Conservation (phyloP, 257 asterid species). For the Solanum infundibuliforme region DNA sequence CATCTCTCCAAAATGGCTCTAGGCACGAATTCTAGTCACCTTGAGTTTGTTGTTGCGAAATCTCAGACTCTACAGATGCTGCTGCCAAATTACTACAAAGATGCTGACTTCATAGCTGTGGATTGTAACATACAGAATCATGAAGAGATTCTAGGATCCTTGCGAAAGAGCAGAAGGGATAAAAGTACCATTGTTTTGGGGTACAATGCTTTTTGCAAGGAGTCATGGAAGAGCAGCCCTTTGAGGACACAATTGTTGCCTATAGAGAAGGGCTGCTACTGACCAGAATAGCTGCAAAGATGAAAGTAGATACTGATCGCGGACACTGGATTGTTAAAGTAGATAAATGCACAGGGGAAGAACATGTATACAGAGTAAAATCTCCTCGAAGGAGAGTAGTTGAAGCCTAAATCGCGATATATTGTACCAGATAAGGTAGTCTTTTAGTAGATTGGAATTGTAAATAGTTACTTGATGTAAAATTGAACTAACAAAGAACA, state of each 20-base stretch:
- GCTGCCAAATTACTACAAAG: slow-evolving; percentile 20
- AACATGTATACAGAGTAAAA: slow-evolving; percentile 56
- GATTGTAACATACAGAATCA: slow-evolving; percentile 62
- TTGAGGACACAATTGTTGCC: slow-evolving; percentile 54
- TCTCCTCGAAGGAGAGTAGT: slow-evolving; percentile 31
- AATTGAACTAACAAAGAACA: neutral
- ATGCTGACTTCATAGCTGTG: slow-evolving; percentile 56
- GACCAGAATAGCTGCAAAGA: slow-evolving; percentile 23
- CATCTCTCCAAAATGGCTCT: slow-evolving; percentile 16
- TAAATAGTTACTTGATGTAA: slow-evolving; percentile 3
- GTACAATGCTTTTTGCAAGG: slow-evolving; percentile 65
- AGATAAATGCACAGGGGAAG: slow-evolving; percentile 64
- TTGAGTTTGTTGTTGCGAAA: slow-evolving; percentile 44
- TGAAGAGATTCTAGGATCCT: slow-evolving; percentile 30
- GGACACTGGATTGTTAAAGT: slow-evolving; percentile 69
- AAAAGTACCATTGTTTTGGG: slow-evolving; percentile 35
- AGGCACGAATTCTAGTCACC: slow-evolving; percentile 13
- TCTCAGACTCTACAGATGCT: slow-evolving; percentile 14
- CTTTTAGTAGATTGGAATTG: slow-evolving; percentile 4
- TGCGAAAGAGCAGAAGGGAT: slow-evolving; percentile 16
- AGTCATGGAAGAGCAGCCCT: slow-evolving; percentile 45
- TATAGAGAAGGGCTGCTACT: slow-evolving; percentile 72
- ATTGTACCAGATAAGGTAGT: neutral
- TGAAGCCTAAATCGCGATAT: slow-evolving; percentile 20
- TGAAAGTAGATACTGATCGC: neutral